Conservation (phyloP, 2,329 filamentous ascomycete genomes). For the Leptosphaerulina australis region DNA sequence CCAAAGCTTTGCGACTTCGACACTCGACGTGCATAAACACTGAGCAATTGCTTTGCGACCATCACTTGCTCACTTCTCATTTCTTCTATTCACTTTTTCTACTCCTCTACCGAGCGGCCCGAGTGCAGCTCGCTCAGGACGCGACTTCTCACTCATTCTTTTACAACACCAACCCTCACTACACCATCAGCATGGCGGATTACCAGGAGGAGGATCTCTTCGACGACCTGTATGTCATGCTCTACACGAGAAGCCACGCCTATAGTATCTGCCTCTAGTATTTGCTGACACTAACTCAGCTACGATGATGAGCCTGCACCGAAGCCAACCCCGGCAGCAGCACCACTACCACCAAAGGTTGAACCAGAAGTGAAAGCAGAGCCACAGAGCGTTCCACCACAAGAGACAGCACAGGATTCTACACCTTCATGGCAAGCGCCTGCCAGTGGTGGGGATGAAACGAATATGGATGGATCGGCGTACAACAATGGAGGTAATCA, state of each 20-base stretch:
- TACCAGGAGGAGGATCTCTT: slow-evolving; percentile 89
- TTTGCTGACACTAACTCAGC: slow-evolving; percentile 38
- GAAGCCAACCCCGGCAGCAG: slow-evolving; percentile 34
- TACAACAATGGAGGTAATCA: slow-evolving; percentile 40
- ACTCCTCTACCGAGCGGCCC: background rate
- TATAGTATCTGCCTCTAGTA: background rate
- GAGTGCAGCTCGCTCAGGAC: background rate
- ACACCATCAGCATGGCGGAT: slow-evolving; percentile 58
- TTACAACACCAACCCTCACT: background rate
- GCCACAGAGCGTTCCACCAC: slow-evolving; percentile 23
- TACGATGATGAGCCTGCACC: slow-evolving; percentile 50
- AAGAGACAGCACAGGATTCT: slow-evolving; percentile 26
- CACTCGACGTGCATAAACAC: background rate
- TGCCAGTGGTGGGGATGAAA: slow-evolving; percentile 29
- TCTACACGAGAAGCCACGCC: slow-evolving; percentile 4
- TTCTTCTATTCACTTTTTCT: background rate
- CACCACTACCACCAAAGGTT: slow-evolving; percentile 22
- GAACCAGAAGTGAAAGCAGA: slow-evolving; percentile 33
- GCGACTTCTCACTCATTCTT: slow-evolving; percentile 2
- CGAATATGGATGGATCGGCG: slow-evolving; percentile 40
- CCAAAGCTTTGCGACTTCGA: background rate
- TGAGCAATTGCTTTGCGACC: background rate
- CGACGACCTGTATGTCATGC: slow-evolving; percentile 79
- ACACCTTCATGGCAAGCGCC: slow-evolving; percentile 29
- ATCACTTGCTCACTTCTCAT: background rate